Evolutionary conservation across 2,329 filamentous ascomycete species (phyloP).

Genomic region (Aspergillus puulaauensis): DNA sequence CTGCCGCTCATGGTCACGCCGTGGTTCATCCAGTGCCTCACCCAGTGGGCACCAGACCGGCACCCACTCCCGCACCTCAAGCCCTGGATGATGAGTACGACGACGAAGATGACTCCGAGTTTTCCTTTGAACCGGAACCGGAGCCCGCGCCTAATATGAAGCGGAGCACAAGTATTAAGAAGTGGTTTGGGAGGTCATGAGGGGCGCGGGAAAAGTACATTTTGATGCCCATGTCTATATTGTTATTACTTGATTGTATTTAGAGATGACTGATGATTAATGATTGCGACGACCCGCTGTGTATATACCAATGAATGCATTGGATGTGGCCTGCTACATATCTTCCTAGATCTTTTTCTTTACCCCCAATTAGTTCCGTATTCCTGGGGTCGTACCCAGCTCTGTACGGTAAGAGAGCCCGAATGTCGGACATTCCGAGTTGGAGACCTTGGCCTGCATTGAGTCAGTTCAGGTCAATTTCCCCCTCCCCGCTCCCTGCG

Average conservation of each 20-base stretch:
- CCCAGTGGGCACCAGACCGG: not conserved
- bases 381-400: too few species aligned
- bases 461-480: too few species aligned
- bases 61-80: not conserved
- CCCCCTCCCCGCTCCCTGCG: too few species aligned
- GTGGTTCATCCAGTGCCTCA: not conserved
- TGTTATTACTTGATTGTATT: not conserved
- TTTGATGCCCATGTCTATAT: conserved; percentile 9
- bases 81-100: conserved; percentile 3
- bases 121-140: conserved; percentile 15
- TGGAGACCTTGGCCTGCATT: too few species aligned
- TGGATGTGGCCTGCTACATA: not conserved
- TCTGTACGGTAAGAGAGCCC: too few species aligned
- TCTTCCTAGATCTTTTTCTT: not conserved
- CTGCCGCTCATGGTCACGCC: not conserved
- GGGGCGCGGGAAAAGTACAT: conserved; percentile 15
- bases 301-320: conserved; percentile 7
- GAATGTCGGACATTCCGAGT: too few species aligned
- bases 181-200: conserved; percentile 31
- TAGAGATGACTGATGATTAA: conserved; percentile 11
- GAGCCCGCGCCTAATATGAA: conserved; percentile 11
- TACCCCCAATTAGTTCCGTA: not conserved
- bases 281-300: conserved; percentile 1
- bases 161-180: conserved; percentile 21
- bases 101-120: conserved; percentile 9